These are phyloP conservation scores for Paraphaeosphaeria minitans DNA, from an alignment of 2,329 filamentous ascomycete genomes.

Conservation along the genomic window DNA sequence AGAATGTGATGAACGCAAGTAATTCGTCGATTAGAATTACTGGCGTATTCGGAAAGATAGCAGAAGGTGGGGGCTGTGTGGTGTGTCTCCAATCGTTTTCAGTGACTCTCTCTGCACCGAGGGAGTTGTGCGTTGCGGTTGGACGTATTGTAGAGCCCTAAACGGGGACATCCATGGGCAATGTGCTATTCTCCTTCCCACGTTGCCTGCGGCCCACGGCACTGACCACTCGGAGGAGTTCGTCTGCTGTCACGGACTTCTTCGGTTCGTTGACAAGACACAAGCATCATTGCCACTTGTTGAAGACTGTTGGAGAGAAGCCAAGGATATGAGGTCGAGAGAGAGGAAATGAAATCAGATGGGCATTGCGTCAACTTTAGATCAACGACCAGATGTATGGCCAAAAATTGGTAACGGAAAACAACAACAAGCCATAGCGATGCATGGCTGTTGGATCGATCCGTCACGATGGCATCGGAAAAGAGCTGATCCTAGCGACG, in stretches of 20 bases:
- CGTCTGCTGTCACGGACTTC: too few relatives aligned
- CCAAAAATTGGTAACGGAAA: background rate
- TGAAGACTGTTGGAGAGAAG: background rate
- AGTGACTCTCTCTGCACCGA: background rate
- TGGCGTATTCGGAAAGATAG: background rate
- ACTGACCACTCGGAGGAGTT: background rate
- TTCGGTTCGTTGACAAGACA: background rate
- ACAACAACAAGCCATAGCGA: background rate
- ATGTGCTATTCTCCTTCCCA: background rate
- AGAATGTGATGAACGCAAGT: background rate
- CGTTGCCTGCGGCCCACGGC: background rate
- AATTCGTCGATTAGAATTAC: background rate
- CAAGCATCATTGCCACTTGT: too few relatives aligned
- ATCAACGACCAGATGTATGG: background rate
- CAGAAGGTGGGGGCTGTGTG: slow-evolving; percentile 1
- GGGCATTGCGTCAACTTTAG: background rate
- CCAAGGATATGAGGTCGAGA: background rate
- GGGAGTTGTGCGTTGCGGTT: background rate
- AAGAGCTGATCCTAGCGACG: background rate
- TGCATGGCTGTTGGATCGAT: background rate
- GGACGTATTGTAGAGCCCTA: background rate
- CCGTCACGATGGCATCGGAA: background rate
- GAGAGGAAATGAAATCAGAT: background rate
- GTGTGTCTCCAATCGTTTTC: slow-evolving; percentile 1
- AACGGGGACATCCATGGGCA: background rate